These are phyloP conservation scores for Cercospora sp. DNA, from an alignment of 2,329 filamentous ascomycete genomes.

Conservation along the genomic window DNA sequence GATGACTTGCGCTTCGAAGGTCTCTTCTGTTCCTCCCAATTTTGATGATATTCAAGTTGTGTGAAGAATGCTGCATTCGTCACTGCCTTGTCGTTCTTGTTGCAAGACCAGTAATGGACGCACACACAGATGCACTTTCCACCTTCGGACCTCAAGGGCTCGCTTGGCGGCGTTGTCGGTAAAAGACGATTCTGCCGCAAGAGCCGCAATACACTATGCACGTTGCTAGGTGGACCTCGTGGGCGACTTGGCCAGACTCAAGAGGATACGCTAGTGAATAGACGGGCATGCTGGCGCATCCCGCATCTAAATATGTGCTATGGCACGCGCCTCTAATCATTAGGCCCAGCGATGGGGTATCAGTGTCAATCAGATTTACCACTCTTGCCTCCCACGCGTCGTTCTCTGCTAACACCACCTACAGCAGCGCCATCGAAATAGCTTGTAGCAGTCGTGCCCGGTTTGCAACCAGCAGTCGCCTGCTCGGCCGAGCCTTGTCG, in stretches of 20 bases:
- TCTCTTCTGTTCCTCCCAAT: background rate
- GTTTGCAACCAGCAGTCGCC: constrained; percentile 15
- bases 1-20: background rate
- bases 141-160: background rate
- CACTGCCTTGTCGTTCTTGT: background rate
- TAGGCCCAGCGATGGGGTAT: background rate
- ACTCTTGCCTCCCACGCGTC: constrained; percentile 28
- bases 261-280: background rate
- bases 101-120: background rate
- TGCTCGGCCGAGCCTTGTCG: constrained; percentile 28
- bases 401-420: constrained; percentile 23
- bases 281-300: background rate
- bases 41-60: background rate
- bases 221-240: background rate
- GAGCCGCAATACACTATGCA: background rate
- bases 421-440: constrained; percentile 31
- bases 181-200: background rate
- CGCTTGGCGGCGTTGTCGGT: background rate
- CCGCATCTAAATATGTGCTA: background rate
- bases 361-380: constrained; percentile 37
- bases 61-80: background rate
- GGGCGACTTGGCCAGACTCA: background rate
- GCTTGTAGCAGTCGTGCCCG: constrained; percentile 31
- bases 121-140: background rate
- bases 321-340: background rate